Percentiles rank a stretch among this genome's conserved stretches.
Evolutionary conservation across 179 eudicot genomes (phyloP).

Genomic region (Silene coronaria): DNA sequence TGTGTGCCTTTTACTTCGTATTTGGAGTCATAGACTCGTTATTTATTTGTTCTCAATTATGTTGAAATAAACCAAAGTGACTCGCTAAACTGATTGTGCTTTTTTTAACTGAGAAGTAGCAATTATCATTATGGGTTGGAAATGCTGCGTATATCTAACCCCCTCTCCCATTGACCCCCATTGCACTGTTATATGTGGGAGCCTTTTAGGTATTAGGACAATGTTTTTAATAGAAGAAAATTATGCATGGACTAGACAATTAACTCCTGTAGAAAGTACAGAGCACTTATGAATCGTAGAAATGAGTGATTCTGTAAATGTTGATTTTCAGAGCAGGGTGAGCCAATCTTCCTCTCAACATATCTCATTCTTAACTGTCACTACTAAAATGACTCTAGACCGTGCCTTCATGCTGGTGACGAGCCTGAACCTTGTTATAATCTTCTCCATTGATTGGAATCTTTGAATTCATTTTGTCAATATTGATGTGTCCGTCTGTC

Average conservation of each 20-base stretch:
- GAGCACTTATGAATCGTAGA: neutral
- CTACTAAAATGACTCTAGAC: conserved; percentile 4
- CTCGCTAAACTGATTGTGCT: neutral
- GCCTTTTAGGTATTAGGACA: neutral
- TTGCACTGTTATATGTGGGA: neutral
- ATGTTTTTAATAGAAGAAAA: neutral
- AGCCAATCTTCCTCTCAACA: neutral
- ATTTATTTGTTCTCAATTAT: neutral
- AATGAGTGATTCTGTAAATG: neutral
- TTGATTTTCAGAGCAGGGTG: neutral
- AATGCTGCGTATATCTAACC: neutral
- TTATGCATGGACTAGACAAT: neutral
- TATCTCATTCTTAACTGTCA: neutral
- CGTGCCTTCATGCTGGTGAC: neutral
- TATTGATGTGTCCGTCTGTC: neutral
- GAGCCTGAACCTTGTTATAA: neutral
- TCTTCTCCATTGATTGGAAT: neutral
- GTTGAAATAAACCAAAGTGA: neutral
- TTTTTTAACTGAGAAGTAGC: neutral
- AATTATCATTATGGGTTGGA: neutral
- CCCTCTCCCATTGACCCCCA: neutral
- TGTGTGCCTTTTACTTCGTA: neutral
- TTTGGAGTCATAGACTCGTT: neutral
- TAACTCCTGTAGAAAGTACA: neutral
- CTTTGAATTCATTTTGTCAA: neutral